phyloP scores from a whole-genome alignment of 805 yeast genomes.

The Sungouiozyma ichnusensis region DNA sequence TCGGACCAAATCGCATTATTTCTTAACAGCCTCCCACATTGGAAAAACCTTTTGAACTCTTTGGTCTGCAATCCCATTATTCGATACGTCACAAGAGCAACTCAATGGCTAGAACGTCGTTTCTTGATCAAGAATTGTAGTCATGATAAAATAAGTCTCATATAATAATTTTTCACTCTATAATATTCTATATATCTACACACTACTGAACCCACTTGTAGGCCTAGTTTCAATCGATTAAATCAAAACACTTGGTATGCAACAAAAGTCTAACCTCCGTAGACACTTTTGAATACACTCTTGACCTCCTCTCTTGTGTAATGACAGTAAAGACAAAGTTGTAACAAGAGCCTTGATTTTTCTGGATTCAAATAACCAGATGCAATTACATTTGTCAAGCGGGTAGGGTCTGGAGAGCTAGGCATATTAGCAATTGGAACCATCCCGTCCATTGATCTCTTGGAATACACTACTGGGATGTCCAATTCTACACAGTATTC shows the following conservation, averaged over 20 bases:
- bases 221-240: no score
- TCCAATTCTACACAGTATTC: slow-evolving; percentile 31
- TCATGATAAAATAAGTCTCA: no score
- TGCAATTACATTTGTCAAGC: slow-evolving; percentile 38
- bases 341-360: slow-evolving; percentile 48
- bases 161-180: background rate
- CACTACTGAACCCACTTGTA: no score
- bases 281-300: slow-evolving; percentile 39
- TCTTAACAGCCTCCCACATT: background rate
- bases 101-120: no score
- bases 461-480: slow-evolving; percentile 52
- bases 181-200: no score
- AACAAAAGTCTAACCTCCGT: slow-evolving; percentile 42
- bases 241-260: background rate
- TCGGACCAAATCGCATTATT: slow-evolving; percentile 22
- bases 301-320: slow-evolving; percentile 33
- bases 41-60: background rate
- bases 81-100: slow-evolving; percentile 11
- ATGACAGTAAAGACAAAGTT: slow-evolving; percentile 40
- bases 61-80: slow-evolving; percentile 16
- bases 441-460: slow-evolving; percentile 62
- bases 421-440: slow-evolving; percentile 44
- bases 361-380: slow-evolving; percentile 61
- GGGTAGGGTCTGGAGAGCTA: slow-evolving; percentile 27
- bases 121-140: no score